Evolutionary conservation across 2,329 filamentous ascomycete species (phyloP).

Genomic region (Pseudogymnoascus sp.): DNA sequence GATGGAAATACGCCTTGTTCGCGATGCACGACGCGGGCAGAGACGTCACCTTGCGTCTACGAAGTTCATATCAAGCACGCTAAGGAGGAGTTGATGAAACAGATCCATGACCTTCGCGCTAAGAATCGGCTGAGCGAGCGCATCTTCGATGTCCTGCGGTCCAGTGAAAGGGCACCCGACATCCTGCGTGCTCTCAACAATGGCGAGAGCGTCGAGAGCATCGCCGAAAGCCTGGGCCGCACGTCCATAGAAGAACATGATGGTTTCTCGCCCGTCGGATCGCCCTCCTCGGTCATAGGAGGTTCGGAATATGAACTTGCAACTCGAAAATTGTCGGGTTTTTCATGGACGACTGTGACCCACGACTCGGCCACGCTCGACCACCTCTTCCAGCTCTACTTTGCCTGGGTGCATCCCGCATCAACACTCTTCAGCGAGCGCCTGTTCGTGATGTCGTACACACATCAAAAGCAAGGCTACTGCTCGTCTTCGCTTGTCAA

Average conservation of each 20-base stretch:
- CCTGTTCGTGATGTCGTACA: conserved; percentile 25
- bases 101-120: conserved; percentile 26
- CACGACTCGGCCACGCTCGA: conserved; percentile 21
- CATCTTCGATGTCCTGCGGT: conserved; percentile 25
- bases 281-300: conserved; percentile 21
- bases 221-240: conserved; percentile 25
- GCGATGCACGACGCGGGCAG: conserved; percentile 25
- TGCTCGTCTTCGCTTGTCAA: conserved; percentile 28
- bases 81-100: conserved; percentile 29
- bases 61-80: conserved; percentile 30
- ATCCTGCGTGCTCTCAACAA: conserved; percentile 26
- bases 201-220: conserved; percentile 25
- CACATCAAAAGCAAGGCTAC: conserved; percentile 17
- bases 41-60: conserved; percentile 26
- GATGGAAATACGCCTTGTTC: conserved; percentile 30
- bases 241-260: conserved; percentile 19
- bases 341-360: conserved; percentile 26
- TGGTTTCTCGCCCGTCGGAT: conserved; percentile 19
- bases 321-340: conserved; percentile 14
- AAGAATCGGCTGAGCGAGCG: conserved; percentile 25
- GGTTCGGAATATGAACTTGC: conserved; percentile 16
- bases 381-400: conserved; percentile 30
- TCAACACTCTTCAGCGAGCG: conserved; percentile 29
- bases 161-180: conserved; percentile 24
- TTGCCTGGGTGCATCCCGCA: conserved; percentile 31